These are phyloP conservation scores for Chlamydomonas urium DNA, from an alignment of 139 green algal species.

Conservation along the genomic window DNA sequence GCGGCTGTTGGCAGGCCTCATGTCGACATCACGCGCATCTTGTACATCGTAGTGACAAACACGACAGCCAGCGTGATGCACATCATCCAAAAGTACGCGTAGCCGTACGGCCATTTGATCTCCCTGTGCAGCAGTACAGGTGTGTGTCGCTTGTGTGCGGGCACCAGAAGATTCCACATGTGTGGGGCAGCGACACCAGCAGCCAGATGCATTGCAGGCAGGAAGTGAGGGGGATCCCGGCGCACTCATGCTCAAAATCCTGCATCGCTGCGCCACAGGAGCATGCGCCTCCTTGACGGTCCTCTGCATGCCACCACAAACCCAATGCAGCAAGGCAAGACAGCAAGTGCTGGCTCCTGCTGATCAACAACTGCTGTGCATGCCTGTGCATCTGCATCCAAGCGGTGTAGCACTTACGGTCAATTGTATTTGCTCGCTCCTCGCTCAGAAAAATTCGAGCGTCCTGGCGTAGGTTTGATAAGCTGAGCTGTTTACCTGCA, in stretches of 20 bases:
- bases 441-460: not conserved
- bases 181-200: not conserved
- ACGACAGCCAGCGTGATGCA: not conserved
- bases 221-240: not conserved
- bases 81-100: conserved; percentile 6
- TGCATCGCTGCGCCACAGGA: not conserved
- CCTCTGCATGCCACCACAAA: no score
- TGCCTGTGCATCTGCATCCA: not conserved
- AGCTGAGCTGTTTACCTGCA: not conserved
- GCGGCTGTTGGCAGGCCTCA: no score
- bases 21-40: no score
- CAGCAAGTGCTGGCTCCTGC: no score
- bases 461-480: not conserved
- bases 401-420: not conserved
- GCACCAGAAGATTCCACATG: not conserved
- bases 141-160: no score
- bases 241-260: not conserved
- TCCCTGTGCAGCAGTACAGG: not conserved
- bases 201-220: not conserved
- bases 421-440: not conserved
- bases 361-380: no score
- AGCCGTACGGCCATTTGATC: conserved; percentile 9
- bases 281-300: not conserved
- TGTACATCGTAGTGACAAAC: no score
- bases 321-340: no score